Base-by-base conservation (phyloP, 2,329 filamentous ascomycete genomes). In the Scytalidium lignicola region DNA sequence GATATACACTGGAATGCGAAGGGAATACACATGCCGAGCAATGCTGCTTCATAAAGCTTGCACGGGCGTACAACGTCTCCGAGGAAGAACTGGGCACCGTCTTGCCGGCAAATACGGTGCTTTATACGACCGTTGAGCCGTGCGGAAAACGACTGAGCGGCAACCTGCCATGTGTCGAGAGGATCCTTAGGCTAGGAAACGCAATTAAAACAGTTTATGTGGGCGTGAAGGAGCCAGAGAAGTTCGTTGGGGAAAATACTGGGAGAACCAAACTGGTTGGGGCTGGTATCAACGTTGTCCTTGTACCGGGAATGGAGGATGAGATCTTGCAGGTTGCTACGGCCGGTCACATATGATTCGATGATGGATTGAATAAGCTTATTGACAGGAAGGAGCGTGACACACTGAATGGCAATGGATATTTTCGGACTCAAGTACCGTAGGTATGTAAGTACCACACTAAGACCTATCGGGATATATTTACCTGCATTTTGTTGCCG, bases 1-100 rank as follows among this genome's bases (percentile, higher is more conserved):
- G 93, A 48, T 97, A 92, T 71, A 96, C 93, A 0, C 78, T 96
- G 51, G 92, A 99, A 68, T 81, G 91, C 3, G 77, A 83, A 42
- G 93, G 92, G 40, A 99, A 99, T 70, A 97, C 93, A 0, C 93
- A 99, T 64, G 93, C 93, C 3, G 93, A 99, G 65, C 90, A 99
- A 70, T 92, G 86, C 67, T 95, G 90, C 63, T 78, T 99, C 49
- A 69, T 84, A 44, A 97, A 99, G 66, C 77, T 84, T 13, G 73
- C 80, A 1, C 61, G 70, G 43, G 59, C 71, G 54, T 64, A 79
- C 48, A 62, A 63, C 2, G 70, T 76, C 0, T 51, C 74, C 9
- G 83, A 86, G 55, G 78, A 80, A 46, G 64, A 69, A 0, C 74
- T 90, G 3, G 68, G 67, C 13, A 62, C 71, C 17, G 67, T 74